Evolutionary conservation across 2,329 filamentous ascomycete genomes (phyloP).

Genomic region (Aspergillus nomiae): DNA sequence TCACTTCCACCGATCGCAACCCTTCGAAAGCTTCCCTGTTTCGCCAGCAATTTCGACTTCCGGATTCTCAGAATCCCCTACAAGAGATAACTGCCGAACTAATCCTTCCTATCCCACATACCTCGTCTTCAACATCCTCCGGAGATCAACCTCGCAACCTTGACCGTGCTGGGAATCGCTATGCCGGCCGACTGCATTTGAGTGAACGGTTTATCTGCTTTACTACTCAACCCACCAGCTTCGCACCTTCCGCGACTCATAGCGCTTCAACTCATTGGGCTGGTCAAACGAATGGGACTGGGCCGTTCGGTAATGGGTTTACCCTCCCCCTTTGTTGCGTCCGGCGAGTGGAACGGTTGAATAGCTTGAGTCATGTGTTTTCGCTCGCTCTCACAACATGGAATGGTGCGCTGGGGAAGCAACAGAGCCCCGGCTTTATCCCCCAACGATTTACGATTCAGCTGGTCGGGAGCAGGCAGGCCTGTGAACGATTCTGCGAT

Average conservation of each 20-base stretch:
- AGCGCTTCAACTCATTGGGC: slow-evolving; percentile 82
- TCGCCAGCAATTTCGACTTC: slow-evolving; percentile 93
- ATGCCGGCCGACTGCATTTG: slow-evolving; percentile 88
- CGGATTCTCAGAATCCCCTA: slow-evolving; percentile 85
- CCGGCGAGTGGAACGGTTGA: slow-evolving; percentile 85
- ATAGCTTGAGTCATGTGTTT: slow-evolving; percentile 90
- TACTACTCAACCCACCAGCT: slow-evolving; percentile 88
- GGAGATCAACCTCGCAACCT: slow-evolving; percentile 61
- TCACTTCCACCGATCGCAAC: slow-evolving; percentile 73
- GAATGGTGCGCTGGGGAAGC: slow-evolving; percentile 69
- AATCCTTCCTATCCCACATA: slow-evolving; percentile 75
- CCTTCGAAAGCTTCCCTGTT: slow-evolving; percentile 92
- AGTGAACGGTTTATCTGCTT: slow-evolving; percentile 97
- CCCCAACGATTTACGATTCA: slow-evolving; percentile 91
- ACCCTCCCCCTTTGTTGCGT: slow-evolving; percentile 91
- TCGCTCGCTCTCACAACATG: slow-evolving; percentile 93
- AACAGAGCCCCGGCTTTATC: slow-evolving; percentile 58
- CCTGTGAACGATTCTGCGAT: slow-evolving; percentile 95
- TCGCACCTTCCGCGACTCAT: slow-evolving; percentile 75
- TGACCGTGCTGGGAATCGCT: slow-evolving; percentile 74
- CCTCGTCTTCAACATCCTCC: slow-evolving; percentile 52
- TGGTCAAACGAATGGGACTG: slow-evolving; percentile 88
- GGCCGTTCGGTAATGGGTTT: slow-evolving; percentile 93
- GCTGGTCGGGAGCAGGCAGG: slow-evolving; percentile 81
- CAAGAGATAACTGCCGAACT: slow-evolving; percentile 97